These are phyloP conservation scores for Phylloporus rhodoxanthus DNA, from an alignment of 768 basidiomycete genomes.

Conservation along the genomic window DNA sequence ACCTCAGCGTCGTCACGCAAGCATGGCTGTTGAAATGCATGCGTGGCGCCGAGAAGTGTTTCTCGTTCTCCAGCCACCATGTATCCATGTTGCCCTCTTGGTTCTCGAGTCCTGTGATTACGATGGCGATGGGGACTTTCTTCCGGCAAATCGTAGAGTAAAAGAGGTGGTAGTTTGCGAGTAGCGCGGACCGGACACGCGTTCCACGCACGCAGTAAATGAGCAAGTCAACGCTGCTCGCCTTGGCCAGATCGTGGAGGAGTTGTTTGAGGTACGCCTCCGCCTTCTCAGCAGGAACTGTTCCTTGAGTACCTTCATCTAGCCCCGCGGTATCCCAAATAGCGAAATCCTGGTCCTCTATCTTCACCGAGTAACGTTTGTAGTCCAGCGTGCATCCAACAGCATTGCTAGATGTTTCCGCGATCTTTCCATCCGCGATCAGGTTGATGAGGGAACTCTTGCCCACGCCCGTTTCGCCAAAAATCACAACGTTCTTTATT, in stretches of 20 bases:
- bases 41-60: constrained; percentile 20
- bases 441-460: constrained; percentile 23
- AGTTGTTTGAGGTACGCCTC: constrained; percentile 27
- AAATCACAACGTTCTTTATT: constrained; percentile 16
- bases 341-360: constrained; percentile 9
- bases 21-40: constrained; percentile 34
- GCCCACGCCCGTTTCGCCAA: constrained; percentile 22
- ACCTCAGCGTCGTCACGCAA: constrained; percentile 34
- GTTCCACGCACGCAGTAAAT: constrained; percentile 28
- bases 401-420: constrained; percentile 18
- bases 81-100: constrained; percentile 24
- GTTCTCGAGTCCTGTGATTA: constrained; percentile 37
- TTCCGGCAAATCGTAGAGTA: constrained; percentile 34
- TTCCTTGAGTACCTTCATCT: constrained; percentile 18
- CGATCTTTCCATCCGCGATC: constrained; percentile 8
- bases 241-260: constrained; percentile 12
- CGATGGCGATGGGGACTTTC: constrained; percentile 36
- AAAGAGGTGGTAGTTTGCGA: constrained; percentile 36
- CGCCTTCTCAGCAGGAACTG: constrained; percentile 20
- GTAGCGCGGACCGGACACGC: constrained; percentile 14
- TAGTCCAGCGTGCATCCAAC: constrained; percentile 17
- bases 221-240: constrained; percentile 17
- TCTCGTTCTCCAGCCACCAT: constrained; percentile 29
- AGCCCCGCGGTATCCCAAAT: constrained; percentile 26
- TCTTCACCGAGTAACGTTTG: constrained; percentile 5